Base-by-base conservation (phyloP, 1,139 yeast species). In the Citeromyces hawaiiensis region DNA sequence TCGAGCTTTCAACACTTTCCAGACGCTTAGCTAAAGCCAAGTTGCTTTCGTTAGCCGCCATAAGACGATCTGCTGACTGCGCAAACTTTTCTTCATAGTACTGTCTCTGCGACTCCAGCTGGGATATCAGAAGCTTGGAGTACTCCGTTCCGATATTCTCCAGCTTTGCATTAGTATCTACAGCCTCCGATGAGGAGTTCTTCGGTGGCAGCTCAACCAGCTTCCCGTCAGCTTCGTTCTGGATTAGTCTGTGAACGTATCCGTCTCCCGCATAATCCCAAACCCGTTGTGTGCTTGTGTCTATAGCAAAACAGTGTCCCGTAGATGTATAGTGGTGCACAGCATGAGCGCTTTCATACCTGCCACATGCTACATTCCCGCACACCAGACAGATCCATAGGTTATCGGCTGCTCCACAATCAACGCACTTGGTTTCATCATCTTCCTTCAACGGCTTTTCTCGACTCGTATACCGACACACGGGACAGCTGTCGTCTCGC, bases 181-280 rank as follows among this genome's bases (percentile, higher is more conserved):
- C 17, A 11, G 39, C 38, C 17, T 44, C 40, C 37, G 35, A 39
- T 18, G 45, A 45, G n/a, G 45, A 44, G 30, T 49, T 54, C 11
- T 54, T 48, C 37, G 54, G 47, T 4, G 70, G 69, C 36, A 83
- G 62, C 53, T 85, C 94, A 3, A 85, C 93, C 25, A 85, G 56
- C 49, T 85, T 85, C 0, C 95, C 95, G 55, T 85, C 95, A 0
- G 80, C 67, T 51, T 85, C 91, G 57, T 85, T 86, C 44, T 88
- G 85, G 3, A 88, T 70, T 36, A 88, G 60, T 39, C 96, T 63
- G 59, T 88, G 97, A 4, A 88, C 96, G 56, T 87, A 88, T 46
- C 77, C 78, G 54, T 88, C 96, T 1, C 91, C 91, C 0, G 91
- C 88, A 55, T 88, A 88, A 55, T 88, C 96, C 97, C 97, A 88